These are phyloP conservation scores for Epichloe sibirici DNA, from an alignment of 2,329 filamentous ascomycete genomes.

Conservation along the genomic window DNA sequence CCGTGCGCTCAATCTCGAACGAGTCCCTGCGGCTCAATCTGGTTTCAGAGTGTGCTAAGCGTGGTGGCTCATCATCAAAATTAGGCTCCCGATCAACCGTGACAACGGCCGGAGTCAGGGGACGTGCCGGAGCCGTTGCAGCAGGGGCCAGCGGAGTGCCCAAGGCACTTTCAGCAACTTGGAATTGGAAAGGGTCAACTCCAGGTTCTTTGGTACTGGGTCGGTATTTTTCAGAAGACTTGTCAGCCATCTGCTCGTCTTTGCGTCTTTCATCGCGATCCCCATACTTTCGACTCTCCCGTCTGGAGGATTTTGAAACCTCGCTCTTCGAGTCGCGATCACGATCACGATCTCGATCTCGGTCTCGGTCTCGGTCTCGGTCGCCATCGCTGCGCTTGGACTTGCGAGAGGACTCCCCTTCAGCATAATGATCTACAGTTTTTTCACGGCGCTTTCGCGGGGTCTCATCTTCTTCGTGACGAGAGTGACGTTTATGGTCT, in stretches of 20 bases:
- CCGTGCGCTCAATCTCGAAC: constrained; percentile 30
- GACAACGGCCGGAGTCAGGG: constrained; percentile 37
- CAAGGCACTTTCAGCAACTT: constrained; percentile 37
- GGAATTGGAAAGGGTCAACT: constrained; percentile 47
- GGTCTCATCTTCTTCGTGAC: constrained; percentile 20
- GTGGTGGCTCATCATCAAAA: constrained; percentile 27
- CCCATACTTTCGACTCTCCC: constrained; percentile 13
- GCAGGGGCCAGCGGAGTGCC: neutral
- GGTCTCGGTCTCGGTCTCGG: constrained; percentile 13
- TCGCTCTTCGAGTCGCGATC: constrained; percentile 18
- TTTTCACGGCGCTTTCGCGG: constrained; percentile 18
- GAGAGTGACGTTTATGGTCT: constrained; percentile 18
- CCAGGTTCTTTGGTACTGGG: constrained; percentile 8
- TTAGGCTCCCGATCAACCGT: constrained; percentile 43
- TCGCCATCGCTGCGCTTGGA: constrained; percentile 14
- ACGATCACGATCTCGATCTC: constrained; percentile 11
- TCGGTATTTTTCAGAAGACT: constrained; percentile 4
- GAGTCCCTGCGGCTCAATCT: constrained; percentile 38
- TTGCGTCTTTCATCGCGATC: constrained; percentile 16
- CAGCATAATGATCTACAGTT: constrained; percentile 13
- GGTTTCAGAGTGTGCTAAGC: constrained; percentile 15
- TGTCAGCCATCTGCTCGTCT: constrained; percentile 17
- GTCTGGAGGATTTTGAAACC: constrained; percentile 12
- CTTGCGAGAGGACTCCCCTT: constrained; percentile 11
- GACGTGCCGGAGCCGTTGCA: constrained; percentile 15